phyloP scores from a whole-genome alignment of 208 protist species.

The Wallacemonas sp. region DNA sequence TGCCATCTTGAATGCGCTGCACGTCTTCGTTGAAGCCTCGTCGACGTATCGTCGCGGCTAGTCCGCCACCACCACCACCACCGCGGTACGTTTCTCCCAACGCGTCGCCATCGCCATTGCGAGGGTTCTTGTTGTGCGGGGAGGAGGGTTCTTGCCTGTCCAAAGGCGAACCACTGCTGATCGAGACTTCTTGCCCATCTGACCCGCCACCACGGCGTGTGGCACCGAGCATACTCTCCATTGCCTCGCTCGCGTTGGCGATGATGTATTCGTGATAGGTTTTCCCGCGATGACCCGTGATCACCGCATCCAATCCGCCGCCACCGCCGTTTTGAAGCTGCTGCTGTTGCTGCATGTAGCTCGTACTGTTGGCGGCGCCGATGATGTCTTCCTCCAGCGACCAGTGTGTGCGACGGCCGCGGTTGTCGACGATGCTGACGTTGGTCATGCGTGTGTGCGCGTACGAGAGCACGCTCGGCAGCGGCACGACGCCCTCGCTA shows the following conservation, averaged over 20 bases:
- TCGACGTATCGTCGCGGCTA: constrained; percentile 9
- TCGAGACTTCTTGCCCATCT: too few relatives aligned
- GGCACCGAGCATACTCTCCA: constrained; percentile 12
- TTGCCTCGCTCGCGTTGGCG: constrained; percentile 18
- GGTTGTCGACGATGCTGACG: constrained; percentile 47
- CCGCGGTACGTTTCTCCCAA: background rate
- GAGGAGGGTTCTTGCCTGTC: background rate
- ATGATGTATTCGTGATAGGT: constrained; percentile 47
- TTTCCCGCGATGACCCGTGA: constrained; percentile 49
- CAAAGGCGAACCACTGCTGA: background rate
- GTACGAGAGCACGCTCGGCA: constrained; percentile 70
- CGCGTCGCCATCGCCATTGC: background rate
- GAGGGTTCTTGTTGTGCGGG: constrained; percentile 1
- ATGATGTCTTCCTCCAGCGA: constrained; percentile 44
- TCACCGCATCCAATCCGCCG: constrained; percentile 15
- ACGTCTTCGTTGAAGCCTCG: constrained; percentile 43
- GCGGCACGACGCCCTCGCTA: constrained; percentile 94
- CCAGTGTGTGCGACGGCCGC: constrained; percentile 54
- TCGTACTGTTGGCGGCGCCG: constrained; percentile 20
- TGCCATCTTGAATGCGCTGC: constrained; percentile 84
- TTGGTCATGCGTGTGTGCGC: constrained; percentile 44
- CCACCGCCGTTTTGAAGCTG: background rate
- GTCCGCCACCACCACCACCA: background rate
- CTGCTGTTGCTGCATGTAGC: background rate
- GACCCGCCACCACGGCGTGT: constrained; percentile 4